phyloP scores from a whole-genome alignment of 2,329 filamentous ascomycete species.

The Phyllosticta citribraziliensis region DNA sequence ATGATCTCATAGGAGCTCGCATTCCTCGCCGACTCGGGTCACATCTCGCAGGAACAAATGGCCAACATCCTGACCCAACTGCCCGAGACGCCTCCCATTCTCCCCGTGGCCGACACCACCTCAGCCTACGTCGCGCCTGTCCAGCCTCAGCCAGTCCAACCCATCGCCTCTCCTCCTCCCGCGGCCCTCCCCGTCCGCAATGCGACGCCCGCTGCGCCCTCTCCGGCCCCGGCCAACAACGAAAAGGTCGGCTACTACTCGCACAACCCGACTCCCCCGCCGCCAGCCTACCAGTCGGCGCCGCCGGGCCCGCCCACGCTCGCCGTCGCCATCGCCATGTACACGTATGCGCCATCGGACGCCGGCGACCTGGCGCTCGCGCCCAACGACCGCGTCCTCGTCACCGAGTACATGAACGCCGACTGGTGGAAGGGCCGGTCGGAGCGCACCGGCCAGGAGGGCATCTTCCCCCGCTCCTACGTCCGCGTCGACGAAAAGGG shows the following conservation, averaged over 20 bases:
- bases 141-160: conserved; percentile 10
- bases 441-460: conserved; percentile 69
- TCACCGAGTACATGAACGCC: conserved; percentile 85
- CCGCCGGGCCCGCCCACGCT: conserved; percentile 47
- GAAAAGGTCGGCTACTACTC: conserved; percentile 34
- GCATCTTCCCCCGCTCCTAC: conserved; percentile 92
- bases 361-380: conserved; percentile 72
- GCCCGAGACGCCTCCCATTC: conserved; percentile 57
- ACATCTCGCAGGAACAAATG: conserved; percentile 67
- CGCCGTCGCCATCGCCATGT: conserved; percentile 68
- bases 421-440: conserved; percentile 96
- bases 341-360: conserved; percentile 72
- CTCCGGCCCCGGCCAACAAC: conserved; percentile 23
- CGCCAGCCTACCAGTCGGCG: conserved; percentile 37
- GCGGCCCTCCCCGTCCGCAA: conserved; percentile 21
- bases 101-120: not conserved
- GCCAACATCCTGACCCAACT: conserved; percentile 65
- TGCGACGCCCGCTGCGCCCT: conserved; percentile 17
- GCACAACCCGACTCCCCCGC: conserved; percentile 23
- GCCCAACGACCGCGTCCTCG: conserved; percentile 68
- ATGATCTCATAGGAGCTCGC: conserved; percentile 66
- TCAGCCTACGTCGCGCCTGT: conserved; percentile 12
- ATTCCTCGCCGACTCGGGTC: conserved; percentile 70
- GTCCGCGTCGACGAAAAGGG: conserved; percentile 63
- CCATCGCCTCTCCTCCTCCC: conserved; percentile 21